These are phyloP conservation scores for Pythium aphanidermatum DNA, from an alignment of 352 stramenopile species.

Conservation along the genomic window DNA sequence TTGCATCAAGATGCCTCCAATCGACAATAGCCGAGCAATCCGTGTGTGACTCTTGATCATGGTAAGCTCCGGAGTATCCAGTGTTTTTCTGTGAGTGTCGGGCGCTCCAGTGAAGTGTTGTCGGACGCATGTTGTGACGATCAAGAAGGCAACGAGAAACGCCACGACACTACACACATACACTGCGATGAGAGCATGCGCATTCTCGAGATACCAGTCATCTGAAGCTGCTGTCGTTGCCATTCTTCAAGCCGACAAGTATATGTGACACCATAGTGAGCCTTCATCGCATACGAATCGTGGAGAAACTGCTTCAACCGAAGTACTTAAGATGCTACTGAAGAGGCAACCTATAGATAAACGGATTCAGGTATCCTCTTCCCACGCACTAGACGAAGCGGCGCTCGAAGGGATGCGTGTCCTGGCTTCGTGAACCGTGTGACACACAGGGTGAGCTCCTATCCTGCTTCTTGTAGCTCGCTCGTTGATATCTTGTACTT, in stretches of 20 bases:
- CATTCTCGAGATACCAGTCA: constrained; percentile 48
- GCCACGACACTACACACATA: constrained; percentile 28
- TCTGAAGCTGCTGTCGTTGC: background rate
- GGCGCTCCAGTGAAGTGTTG: constrained; percentile 18
- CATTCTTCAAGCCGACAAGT: background rate
- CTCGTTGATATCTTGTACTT: background rate
- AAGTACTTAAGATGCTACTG: too few species aligned
- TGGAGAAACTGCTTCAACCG: too few species aligned
- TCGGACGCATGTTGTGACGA: constrained; percentile 25
- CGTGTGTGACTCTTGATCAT: constrained; percentile 57
- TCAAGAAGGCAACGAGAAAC: constrained; percentile 32
- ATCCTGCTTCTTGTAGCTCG: too few species aligned
- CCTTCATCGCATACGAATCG: background rate
- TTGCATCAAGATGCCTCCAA: constrained; percentile 37
- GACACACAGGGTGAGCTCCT: too few species aligned
- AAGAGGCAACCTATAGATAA: too few species aligned
- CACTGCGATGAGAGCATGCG: constrained; percentile 28
- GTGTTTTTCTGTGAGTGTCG: constrained; percentile 5
- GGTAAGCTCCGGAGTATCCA: constrained; percentile 46
- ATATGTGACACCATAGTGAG: background rate
- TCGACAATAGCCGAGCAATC: constrained; percentile 33
- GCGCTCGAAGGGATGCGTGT: too few species aligned
- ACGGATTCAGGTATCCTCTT: too few species aligned
- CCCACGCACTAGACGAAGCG: too few species aligned
- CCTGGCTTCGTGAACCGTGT: too few species aligned